These are phyloP conservation scores for Yarrowia sp. DNA, from an alignment of 805 yeast genomes.

Conservation along the genomic window DNA sequence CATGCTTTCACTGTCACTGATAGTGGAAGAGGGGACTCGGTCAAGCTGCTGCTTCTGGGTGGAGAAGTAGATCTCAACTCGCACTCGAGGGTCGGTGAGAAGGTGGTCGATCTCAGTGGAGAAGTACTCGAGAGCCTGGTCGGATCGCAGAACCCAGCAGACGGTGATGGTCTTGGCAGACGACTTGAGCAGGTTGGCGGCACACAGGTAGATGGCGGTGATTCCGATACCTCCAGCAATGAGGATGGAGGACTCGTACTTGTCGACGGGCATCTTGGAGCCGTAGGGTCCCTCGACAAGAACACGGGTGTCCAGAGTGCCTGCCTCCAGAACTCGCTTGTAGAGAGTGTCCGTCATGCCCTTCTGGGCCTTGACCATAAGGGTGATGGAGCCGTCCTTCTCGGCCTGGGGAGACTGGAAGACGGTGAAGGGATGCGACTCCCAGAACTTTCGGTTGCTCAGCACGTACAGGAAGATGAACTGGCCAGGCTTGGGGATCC, in stretches of 20 bases:
- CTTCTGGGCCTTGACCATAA: constrained; percentile 51
- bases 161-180: constrained; percentile 26
- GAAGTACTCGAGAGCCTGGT: constrained; percentile 52
- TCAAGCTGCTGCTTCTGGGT: not conserved
- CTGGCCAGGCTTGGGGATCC: constrained; percentile 34
- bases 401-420: constrained; percentile 33
- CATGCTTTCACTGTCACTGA: not conserved
- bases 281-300: constrained; percentile 68
- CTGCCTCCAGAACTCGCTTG: constrained; percentile 32
- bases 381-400: constrained; percentile 46
- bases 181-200: constrained; percentile 32
- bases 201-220: constrained; percentile 54
- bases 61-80: constrained; percentile 8
- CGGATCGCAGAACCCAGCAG: constrained; percentile 60
- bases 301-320: constrained; percentile 37
- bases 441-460: constrained; percentile 56
- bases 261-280: constrained; percentile 46
- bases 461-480: constrained; percentile 33
- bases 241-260: constrained; percentile 49
- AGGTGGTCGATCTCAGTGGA: constrained; percentile 41
- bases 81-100: constrained; percentile 5
- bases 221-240: constrained; percentile 67
- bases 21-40: not conserved
- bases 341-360: constrained; percentile 51
- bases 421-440: constrained; percentile 70